Base-by-base conservation (phyloP, 495 filamentous ascomycete species). In the Neurospora sp. region DNA sequence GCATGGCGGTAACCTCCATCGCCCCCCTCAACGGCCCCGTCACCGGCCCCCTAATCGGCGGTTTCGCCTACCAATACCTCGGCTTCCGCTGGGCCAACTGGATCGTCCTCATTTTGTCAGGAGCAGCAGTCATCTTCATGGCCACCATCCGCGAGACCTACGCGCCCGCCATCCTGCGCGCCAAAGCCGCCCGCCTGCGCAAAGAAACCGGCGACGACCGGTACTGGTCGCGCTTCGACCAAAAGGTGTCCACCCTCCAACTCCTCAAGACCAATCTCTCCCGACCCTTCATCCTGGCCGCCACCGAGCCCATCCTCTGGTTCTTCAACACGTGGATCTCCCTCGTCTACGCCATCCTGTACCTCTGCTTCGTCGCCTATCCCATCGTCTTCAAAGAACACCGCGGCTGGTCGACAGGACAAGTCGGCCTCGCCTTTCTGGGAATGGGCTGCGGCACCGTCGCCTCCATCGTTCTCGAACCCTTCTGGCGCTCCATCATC, bases 281-380 rank as follows among this genome's bases (percentile, higher is more conserved):
- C 5, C 5, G 35, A 35, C 35, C 35, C 35, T 35, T 35, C 35
- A 35, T 35, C 35, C 3, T 35, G 35, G 86, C 89, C 35, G 88
- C 92, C 69, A 93, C 90, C 0, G 94, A 97, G 73, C 94, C 94
- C 0, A 96, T 97, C 72, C 89, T 92, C 81, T 93, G 86, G 78
- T 95, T 94, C 78, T 95, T 93, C 88, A 90, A 95, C 27, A 81
- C 93, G 69, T 86, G 85, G 85, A 84, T 86, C 54, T 84, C 82
- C 9, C 78, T 88, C 59, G 84, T 90, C 35, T 89, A 90, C 79
- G 90, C 87, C 18, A 93, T 94, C 70, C 85, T 97, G 0, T 96
- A 96, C 79, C 87, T 96, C 41, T 94, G 93, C 82, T 97, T 98
- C 82, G 90, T 93, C 39, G 92, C 92, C 31, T 89, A 88, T 77